These are phyloP conservation scores for Rugosomyces carneus DNA, from an alignment of 1,284 basidiomycete genomes.

Conservation along the genomic window DNA sequence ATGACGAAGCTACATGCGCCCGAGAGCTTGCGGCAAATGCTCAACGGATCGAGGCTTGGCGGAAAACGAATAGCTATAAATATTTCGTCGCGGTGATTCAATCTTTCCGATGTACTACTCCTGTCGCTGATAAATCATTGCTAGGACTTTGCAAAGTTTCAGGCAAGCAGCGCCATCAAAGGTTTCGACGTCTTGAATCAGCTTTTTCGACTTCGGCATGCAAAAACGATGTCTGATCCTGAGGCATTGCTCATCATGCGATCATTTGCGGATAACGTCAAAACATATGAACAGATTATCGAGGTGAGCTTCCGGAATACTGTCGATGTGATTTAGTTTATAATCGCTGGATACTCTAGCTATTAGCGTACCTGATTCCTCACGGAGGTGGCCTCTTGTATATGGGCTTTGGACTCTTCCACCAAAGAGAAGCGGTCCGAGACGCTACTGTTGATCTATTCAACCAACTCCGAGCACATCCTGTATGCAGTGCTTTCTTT, in stretches of 20 bases:
- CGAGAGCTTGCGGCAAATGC: conserved; percentile 36
- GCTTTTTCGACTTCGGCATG: conserved; percentile 34
- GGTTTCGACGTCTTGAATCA: conserved; percentile 40
- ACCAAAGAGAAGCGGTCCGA: conserved; percentile 71
- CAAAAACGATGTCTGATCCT: conserved; percentile 33
- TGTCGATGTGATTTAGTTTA: background rate
- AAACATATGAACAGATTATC: conserved; percentile 81
- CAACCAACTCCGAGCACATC: conserved; percentile 67
- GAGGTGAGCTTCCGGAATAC: conserved; percentile 73
- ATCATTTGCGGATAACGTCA: conserved; percentile 62
- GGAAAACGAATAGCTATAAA: conserved; percentile 37
- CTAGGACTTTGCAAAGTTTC: conserved; percentile 34
- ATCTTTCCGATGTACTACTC: background rate
- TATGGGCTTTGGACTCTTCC: conserved; percentile 86
- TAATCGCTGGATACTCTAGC: conserved; percentile 36
- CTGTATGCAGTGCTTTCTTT: conserved; percentile 46
- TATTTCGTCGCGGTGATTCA: conserved; percentile 29
- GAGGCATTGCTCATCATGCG: conserved; percentile 75
- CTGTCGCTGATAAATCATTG: conserved; percentile 1
- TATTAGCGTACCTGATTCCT: conserved; percentile 72
- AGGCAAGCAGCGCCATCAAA: conserved; percentile 32
- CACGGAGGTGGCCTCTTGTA: conserved; percentile 82
- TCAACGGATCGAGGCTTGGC: conserved; percentile 40
- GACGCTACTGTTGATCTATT: conserved; percentile 81
- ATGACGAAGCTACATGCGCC: conserved; percentile 31